These are phyloP conservation scores for Linum lewisii DNA, from an alignment of 345 rosid genomes.

Conservation along the genomic window DNA sequence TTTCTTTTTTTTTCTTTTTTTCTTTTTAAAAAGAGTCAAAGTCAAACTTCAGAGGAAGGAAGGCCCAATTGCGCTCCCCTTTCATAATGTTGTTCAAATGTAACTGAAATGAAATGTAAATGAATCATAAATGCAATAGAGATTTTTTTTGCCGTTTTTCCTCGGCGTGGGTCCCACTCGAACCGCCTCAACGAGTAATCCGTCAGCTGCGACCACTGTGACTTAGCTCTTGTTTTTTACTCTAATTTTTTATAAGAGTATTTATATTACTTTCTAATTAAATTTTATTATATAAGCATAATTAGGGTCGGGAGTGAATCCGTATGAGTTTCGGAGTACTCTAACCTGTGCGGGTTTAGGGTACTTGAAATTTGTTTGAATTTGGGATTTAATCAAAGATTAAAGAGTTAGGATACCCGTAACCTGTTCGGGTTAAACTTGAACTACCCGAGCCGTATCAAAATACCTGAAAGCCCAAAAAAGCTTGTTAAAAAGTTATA, in stretches of 20 bases:
- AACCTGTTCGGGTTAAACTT: too few relatives aligned
- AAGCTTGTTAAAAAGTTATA: too few relatives aligned
- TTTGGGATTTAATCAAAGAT: too few relatives aligned
- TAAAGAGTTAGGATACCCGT: too few relatives aligned
- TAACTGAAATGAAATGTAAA: conserved; percentile 10
- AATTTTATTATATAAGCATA: background rate
- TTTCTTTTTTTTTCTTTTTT: background rate
- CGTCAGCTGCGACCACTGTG: conserved; percentile 15
- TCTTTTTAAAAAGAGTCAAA: conserved; percentile 31
- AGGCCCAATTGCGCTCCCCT: conserved; percentile 11
- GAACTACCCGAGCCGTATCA: too few relatives aligned
- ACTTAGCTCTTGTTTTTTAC: background rate
- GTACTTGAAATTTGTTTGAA: too few relatives aligned
- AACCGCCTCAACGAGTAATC: conserved; percentile 25
- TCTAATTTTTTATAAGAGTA: background rate
- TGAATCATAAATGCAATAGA: conserved; percentile 9
- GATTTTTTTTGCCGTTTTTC: conserved; percentile 8
- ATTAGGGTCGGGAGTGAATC: too few relatives aligned
- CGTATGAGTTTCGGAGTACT: too few relatives aligned
- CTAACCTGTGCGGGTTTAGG: too few relatives aligned
- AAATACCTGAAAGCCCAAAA: too few relatives aligned
- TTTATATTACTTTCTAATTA: background rate
- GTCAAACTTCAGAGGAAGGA: conserved; percentile 39
- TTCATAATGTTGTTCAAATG: background rate
- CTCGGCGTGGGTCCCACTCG: conserved; percentile 11